phyloP scores from a whole-genome alignment of 1,284 basidiomycete species.

The Fomitiporia mediterranea region DNA sequence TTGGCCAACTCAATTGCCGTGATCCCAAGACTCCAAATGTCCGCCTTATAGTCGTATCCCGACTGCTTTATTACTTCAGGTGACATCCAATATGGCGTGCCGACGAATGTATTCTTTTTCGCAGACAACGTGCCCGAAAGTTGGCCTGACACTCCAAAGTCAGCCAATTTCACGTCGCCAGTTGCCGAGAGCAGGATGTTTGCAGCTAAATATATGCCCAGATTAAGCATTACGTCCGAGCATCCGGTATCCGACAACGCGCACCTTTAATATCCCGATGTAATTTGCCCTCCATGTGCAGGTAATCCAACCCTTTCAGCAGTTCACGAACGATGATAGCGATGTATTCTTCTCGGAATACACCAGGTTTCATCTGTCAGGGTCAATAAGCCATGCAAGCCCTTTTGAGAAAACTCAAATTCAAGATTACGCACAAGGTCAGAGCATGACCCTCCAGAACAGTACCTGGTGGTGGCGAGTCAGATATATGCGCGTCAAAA shows the following conservation, averaged over 20 bases:
- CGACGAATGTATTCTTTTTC: conserved; percentile 99
- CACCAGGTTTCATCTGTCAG: conserved; percentile 93
- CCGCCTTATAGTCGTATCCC: conserved; percentile 97
- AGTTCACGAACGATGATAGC: conserved; percentile 95
- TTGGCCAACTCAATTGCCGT: conserved; percentile 97
- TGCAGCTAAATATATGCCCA: conserved; percentile 64
- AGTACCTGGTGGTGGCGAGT: conserved; percentile 51
- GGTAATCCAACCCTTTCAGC: conserved; percentile 88
- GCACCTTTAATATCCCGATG: conserved; percentile 97
- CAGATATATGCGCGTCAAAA: not conserved
- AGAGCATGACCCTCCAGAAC: conserved; percentile 81
- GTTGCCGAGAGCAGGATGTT: conserved; percentile 92
- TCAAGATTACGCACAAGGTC: conserved; percentile 57
- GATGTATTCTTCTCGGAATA: conserved; percentile 97
- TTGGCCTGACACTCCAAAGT: conserved; percentile 99
- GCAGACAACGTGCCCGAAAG: conserved; percentile 91
- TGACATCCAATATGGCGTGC: conserved; percentile 98
- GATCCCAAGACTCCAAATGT: conserved; percentile 96
- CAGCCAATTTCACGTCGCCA: conserved; percentile 97
- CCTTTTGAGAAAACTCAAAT: conserved; percentile 23
- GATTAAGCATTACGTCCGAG: not conserved
- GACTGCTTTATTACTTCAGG: conserved; percentile 99
- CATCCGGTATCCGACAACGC: conserved; percentile 17
- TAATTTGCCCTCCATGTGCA: conserved; percentile 94
- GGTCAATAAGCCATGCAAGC: conserved; percentile 14